Evolutionary conservation across 345 rosid genomes (phyloP).

Genomic region (Salix brachista): DNA sequence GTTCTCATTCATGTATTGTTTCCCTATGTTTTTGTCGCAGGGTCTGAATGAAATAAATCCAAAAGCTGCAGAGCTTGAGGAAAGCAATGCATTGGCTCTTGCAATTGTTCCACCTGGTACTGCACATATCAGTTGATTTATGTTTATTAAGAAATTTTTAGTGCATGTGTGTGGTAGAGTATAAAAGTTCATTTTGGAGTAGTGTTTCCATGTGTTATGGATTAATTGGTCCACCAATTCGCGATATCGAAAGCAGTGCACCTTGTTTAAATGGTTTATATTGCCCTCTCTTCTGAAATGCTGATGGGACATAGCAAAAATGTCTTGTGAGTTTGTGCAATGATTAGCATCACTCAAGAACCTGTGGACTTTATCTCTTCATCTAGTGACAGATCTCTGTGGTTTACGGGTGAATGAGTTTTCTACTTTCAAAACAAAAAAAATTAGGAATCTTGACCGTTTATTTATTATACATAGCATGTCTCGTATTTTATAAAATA

Average conservation of each 20-base stretch:
- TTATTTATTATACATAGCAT: background rate
- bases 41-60: slow-evolving; percentile 76
- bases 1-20: background rate
- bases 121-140: background rate
- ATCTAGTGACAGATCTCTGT: background rate
- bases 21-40: slow-evolving; percentile 26
- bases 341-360: background rate
- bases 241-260: background rate
- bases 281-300: background rate
- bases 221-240: background rate
- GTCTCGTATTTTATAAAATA: background rate
- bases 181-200: background rate
- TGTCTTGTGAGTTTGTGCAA: background rate
- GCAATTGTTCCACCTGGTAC: slow-evolving; percentile 77
- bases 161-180: background rate
- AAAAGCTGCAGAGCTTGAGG: slow-evolving; percentile 66
- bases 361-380: background rate
- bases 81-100: slow-evolving; percentile 83
- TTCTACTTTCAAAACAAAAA: background rate
- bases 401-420: background rate
- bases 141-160: background rate
- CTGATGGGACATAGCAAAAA: background rate
- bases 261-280: background rate
- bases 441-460: background rate
- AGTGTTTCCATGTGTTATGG: background rate